Base-by-base conservation (phyloP, 2,329 filamentous ascomycete species). In the Magnaporthales sp. region DNA sequence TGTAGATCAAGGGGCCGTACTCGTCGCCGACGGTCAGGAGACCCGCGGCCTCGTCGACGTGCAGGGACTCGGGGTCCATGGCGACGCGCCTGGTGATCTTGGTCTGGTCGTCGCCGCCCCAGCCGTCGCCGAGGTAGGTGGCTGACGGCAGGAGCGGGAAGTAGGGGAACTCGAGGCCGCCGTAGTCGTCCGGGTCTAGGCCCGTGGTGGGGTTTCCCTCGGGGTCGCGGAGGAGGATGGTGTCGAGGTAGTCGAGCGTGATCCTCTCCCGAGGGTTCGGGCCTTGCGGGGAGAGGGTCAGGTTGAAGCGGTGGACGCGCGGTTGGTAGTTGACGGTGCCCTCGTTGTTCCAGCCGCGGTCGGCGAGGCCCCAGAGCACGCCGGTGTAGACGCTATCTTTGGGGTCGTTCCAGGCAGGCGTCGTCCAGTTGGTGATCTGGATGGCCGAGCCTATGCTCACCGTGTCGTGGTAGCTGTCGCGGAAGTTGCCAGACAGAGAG, bases 301-400 rank as follows among this genome's bases (percentile, higher is more conserved):
- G 78, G 64, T 78, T 74, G 74, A 91, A 88, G 73, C 90, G 89
- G 75, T 92, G 89, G 30, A 92, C 81, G 38, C 89, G 83, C 3
- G 84, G 82, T 70, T 90, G 85, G 74, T 83, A 90, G 74, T 91
- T 91, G 22, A 89, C 70, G 9, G 89, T 91, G 61, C 88, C 89
- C 70, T 91, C 79, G 0, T 89, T 91, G 72, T 92, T 91, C 88
- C 89, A 92, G 51, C 89, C 89, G 68, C 89, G 81, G 72, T 91
- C 88, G 1, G 89, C 89, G 19, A 91, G 75, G 13, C 81, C 80
- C 77, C 84, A 92, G 26, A 91, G 72, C 4, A 84, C 81, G 19
- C 88, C 89, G 2, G 81, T 80, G 73, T 91, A 92, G 6, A 74
- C 80, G 65, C 78, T 79, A 71, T 77, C 80, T 71, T 77, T 80